These are phyloP conservation scores for Microbotryomycetes sp. DNA, from an alignment of 1,284 basidiomycete genomes.

Conservation along the genomic window DNA sequence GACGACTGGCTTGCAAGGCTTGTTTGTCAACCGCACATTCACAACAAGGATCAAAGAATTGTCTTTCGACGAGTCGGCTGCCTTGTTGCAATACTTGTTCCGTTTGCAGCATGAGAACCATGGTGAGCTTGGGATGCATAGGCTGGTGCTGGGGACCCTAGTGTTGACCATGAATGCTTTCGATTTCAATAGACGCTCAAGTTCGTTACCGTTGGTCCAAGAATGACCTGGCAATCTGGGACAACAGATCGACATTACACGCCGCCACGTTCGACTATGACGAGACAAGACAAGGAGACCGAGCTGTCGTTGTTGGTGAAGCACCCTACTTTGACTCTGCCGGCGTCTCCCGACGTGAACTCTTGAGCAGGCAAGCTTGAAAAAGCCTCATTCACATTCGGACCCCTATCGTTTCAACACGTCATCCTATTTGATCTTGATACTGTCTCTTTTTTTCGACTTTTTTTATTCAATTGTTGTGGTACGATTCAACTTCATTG, in stretches of 20 bases:
- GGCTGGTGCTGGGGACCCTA: not conserved
- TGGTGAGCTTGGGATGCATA: constrained; percentile 9
- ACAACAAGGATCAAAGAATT: constrained; percentile 54
- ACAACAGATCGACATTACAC: not conserved
- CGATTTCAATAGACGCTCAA: constrained; percentile 49
- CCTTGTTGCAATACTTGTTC: constrained; percentile 49
- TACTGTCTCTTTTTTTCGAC: too few relatives aligned
- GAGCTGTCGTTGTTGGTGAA: constrained; percentile 59
- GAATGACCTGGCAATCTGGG: constrained; percentile 45
- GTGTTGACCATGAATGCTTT: not conserved
- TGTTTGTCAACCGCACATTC: constrained; percentile 58
- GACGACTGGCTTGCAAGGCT: constrained; percentile 59
- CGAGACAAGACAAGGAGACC: constrained; percentile 51
- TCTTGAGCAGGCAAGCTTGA: not conserved
- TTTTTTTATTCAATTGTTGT: too few relatives aligned
- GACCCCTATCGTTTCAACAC: too few relatives aligned
- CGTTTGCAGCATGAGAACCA: constrained; percentile 34
- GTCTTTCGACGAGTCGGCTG: constrained; percentile 53
- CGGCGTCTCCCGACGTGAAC: not conserved
- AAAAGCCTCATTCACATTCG: too few relatives aligned
- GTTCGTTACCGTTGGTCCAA: constrained; percentile 50
- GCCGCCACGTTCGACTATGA: constrained; percentile 49
- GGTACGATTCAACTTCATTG: too few relatives aligned
- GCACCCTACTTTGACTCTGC: constrained; percentile 55
- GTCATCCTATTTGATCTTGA: too few relatives aligned